Evolutionary conservation across 495 filamentous ascomycete species (phyloP), one percentile per base, ranked within the genome.

Genomic region (Choiromyces venosus): DNA sequence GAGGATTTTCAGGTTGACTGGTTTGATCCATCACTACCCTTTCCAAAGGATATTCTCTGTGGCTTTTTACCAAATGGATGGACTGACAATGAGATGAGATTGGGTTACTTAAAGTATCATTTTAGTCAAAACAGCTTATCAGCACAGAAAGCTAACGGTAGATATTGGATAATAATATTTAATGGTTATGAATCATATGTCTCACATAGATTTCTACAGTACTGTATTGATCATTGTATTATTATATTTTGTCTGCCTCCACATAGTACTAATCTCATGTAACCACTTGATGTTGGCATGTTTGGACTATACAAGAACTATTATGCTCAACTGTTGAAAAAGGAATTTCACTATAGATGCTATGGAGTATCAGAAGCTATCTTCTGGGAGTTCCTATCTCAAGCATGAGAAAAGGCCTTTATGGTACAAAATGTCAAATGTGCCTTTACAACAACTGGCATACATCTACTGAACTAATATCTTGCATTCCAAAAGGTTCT

Each of bases 181-280:
- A 40, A 69, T 39, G 67, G n/a, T n/a, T 37, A 68, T 68, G n/a
- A n/a, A 37, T 33, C 66, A 68, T 37, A 68, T 37, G 66, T 68
- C 8, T n/a, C 29, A 8, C 40, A 33, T 10, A 37, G 39, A 12
- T 69, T 69, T 39, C 67, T 69, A n/a, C 67, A 39, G 16, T 69
- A 40, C 4, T 69, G 67, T 40, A 21, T 69, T 7, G 35, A 69
- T 38, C 2, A 2, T 69, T 40, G 19, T 21, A 69, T 69, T 69
- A 39, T 69, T 66, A 37, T 37, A 4, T 71, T 64, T 71, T 65
- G 67, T n/a, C 2, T 68, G 29, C 67, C 37, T n/a, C 67, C 37
- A 7, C 67, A 42, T 42, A 42, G 67, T 38, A 71, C 69, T 5
- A 65, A 38, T 38, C 16, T 71, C 4, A 19, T 71, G 37, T 61